Evolutionary conservation across 805 yeast species (phyloP), one percentile per base, ranked within the genome.

Genomic region (Candida stauntonica): DNA sequence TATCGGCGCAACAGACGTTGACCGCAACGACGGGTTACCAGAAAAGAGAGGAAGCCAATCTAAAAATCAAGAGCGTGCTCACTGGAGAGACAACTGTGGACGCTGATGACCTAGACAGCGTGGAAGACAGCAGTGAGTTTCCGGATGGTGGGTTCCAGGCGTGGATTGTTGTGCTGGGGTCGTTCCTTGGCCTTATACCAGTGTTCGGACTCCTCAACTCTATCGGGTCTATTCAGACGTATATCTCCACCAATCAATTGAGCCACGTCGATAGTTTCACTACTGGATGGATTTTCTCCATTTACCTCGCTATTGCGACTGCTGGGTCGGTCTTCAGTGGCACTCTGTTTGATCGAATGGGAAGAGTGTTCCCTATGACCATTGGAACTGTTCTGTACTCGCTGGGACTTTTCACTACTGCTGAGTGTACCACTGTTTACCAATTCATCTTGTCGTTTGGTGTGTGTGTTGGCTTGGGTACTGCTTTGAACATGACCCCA

Each of bases 391-490:
- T 66, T 0, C 48, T 78, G 2, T 69, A 68, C 18, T 67, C 71
- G 23, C 62, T 66, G 6, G 86, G 86, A 0, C 56, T 79, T 19
- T 63, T 81, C 56, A 75, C 77, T 2, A 64, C 76, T 15, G 82
- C 81, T 11, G 70, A 67, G 36, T 70, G 81, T 54, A 61, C 60
- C 1, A 50, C 67, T 7, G 67, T 77, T 11, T 79, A 73, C 61
- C 86, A 81, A 37, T 81, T 81, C 47, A 67, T 81, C 16, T 56
- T 81, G 18, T 66, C 82, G 18, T 79, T 81, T 51, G 75, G 79
- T 6, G 51, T 81, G 1, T 61, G 72, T 24, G 61, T 70, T 29
- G 88, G 87, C 5, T 45, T 72, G 5, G 86, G 85, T 0, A 68
- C 75, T 26, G 82, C 81, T 0, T 55, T 79, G 32, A 66, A 79